A percentile compares a stretch with the other conserved stretches of the same genome.
phyloP scores from a whole-genome alignment of 768 basidiomycete genomes.

The Strobilomyces echinocephalus region DNA sequence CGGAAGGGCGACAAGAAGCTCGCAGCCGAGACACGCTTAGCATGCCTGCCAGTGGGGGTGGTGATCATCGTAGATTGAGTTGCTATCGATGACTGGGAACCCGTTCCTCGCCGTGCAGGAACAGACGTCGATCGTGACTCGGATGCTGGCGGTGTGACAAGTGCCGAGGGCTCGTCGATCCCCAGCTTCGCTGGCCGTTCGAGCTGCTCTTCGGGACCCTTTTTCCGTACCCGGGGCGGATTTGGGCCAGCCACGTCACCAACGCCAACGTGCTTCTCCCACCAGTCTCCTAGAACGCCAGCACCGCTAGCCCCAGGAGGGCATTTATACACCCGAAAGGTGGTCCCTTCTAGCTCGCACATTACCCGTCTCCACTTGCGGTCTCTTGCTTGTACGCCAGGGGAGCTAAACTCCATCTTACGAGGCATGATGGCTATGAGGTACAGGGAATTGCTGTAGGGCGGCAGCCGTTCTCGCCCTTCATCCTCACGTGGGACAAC shows the following conservation, averaged over 20 bases:
- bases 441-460: conserved; percentile 78
- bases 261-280: conserved; percentile 74
- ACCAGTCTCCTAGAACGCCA: conserved; percentile 65
- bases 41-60: conserved; percentile 14
- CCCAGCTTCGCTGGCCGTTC: conserved; percentile 25
- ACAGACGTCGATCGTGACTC: conserved; percentile 6
- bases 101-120: conserved; percentile 12
- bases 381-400: conserved; percentile 84
- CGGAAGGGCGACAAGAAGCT: conserved; percentile 29
- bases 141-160: neutral
- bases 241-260: conserved; percentile 46
- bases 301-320: conserved; percentile 40
- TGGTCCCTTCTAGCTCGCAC: conserved; percentile 91
- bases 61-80: conserved; percentile 12
- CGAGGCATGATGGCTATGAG: conserved; percentile 78
- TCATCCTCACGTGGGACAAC: conserved; percentile 66
- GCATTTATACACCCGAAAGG: conserved; percentile 69
- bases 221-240: conserved; percentile 22
- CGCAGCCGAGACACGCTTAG: conserved; percentile 26
- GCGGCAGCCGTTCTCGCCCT: conserved; percentile 73
- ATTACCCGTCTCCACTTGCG: conserved; percentile 87
- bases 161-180: conserved; percentile 9
- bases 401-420: conserved; percentile 88
- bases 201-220: conserved; percentile 17
- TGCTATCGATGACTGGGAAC: conserved; percentile 24